A percentile compares a stretch with the other conserved stretches of the same genome.
Evolutionary conservation across 2,329 filamentous ascomycete genomes (phyloP).

Genomic region (Pseudocercospora musae): DNA sequence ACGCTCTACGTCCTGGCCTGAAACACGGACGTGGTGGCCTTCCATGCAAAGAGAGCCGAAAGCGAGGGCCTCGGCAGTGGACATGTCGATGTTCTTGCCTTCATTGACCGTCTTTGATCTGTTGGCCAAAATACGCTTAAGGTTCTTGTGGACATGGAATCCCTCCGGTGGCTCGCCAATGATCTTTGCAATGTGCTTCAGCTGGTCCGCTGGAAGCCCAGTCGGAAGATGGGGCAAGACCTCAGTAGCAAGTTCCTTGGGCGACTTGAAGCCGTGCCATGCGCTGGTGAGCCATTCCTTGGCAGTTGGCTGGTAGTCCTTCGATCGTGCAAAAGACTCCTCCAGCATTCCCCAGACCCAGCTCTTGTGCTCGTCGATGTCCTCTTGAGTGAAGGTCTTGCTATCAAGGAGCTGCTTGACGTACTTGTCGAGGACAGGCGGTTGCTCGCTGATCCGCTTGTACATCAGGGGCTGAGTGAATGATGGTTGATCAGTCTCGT

Average conservation of each 20-base stretch:
- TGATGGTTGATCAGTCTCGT: constrained; percentile 98
- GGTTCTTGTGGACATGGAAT: constrained; percentile 88
- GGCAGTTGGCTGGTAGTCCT: constrained; percentile 92
- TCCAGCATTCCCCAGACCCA: constrained; percentile 99
- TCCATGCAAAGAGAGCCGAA: constrained; percentile 89
- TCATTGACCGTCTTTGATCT: constrained; percentile 89
- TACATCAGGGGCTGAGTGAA: constrained; percentile 99
- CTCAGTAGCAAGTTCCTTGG: constrained; percentile 94
- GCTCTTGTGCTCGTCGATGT: constrained; percentile 98
- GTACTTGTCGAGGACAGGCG: constrained; percentile 84
- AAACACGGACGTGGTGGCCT: constrained; percentile 95
- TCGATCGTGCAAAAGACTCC: constrained; percentile 94
- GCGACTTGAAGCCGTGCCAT: constrained; percentile 99
- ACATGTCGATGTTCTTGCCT: constrained; percentile 95
- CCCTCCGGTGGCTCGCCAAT: constrained; percentile 77
- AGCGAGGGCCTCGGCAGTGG: constrained; percentile 91
- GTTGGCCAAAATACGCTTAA: constrained; percentile 90
- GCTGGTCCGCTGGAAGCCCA: constrained; percentile 66
- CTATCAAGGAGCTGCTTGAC: constrained; percentile 86
- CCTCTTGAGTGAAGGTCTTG: constrained; percentile 93
- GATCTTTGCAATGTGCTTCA: constrained; percentile 77
- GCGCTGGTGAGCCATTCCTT: constrained; percentile 99
- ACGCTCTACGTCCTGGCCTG: constrained; percentile 98
- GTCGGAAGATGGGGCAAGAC: constrained; percentile 89
- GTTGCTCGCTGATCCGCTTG: constrained; percentile 87